Evolutionary conservation across 495 filamentous ascomycete species (phyloP).

Genomic region (Penicillium paradoxum): DNA sequence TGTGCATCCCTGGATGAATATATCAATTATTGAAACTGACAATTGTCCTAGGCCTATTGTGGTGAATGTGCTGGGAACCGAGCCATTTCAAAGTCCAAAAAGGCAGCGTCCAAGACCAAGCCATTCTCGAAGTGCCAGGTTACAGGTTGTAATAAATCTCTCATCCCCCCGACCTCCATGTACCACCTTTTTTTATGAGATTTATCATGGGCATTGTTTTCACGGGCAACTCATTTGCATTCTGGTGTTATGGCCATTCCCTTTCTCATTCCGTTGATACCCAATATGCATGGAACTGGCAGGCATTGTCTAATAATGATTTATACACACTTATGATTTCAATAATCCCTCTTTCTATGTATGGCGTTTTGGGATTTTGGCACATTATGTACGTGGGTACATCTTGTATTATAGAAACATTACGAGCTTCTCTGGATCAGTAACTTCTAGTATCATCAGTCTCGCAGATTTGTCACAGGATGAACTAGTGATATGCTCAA

Average conservation of each 20-base stretch:
- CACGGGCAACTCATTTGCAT: slow-evolving; percentile 15
- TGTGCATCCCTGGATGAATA: neutral
- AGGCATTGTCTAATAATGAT: slow-evolving; percentile 13
- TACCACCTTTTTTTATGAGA: slow-evolving; percentile 45
- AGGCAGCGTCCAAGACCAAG: slow-evolving; percentile 23
- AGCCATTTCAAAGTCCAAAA: slow-evolving; percentile 34
- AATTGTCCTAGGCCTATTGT: slow-evolving; percentile 58
- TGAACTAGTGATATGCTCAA: neutral
- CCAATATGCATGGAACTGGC: slow-evolving; percentile 20
- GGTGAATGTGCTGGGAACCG: slow-evolving; percentile 59
- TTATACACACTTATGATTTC: neutral
- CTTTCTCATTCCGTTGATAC: slow-evolving; percentile 20
- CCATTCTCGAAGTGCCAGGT: slow-evolving; percentile 50
- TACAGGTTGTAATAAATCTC: slow-evolving; percentile 39
- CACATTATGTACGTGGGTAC: neutral
- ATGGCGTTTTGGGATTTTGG: neutral
- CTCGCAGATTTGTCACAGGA: neutral
- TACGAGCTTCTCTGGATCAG: neutral
- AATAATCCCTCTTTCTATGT: neutral
- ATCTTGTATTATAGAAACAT: neutral
- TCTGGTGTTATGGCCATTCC: slow-evolving; percentile 3
- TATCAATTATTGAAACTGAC: slow-evolving; percentile 4
- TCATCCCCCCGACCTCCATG: slow-evolving; percentile 36
- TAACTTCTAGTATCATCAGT: neutral
- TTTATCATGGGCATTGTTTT: neutral